Conservation (phyloP, 2,329 filamentous ascomycete genomes). For the Volutella citrinella region DNA sequence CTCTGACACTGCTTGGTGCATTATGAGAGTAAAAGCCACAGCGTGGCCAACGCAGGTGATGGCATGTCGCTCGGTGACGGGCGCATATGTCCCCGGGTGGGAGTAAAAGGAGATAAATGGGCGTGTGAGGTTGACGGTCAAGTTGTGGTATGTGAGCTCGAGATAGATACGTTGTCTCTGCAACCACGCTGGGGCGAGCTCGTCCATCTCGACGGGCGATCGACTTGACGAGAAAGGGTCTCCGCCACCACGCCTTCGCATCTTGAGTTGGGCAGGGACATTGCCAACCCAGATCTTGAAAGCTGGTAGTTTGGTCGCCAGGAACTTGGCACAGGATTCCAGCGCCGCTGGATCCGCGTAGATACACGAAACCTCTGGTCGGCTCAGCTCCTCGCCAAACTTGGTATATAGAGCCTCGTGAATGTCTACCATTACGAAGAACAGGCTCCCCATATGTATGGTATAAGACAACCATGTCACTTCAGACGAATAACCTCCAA, state of each 20-base stretch:
- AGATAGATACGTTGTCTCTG: slow-evolving; percentile 38
- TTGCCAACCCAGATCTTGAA: slow-evolving; percentile 20
- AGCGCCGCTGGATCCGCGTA: slow-evolving; percentile 17
- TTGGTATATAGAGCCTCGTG: slow-evolving; percentile 29
- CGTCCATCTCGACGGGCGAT: slow-evolving; percentile 21
- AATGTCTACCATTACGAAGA: slow-evolving; percentile 16
- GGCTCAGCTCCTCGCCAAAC: slow-evolving; percentile 7
- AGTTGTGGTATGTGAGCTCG: slow-evolving; percentile 39
- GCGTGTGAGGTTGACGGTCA: slow-evolving; percentile 35
- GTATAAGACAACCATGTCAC: slow-evolving; percentile 22
- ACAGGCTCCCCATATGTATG: slow-evolving; percentile 12
- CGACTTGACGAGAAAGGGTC: slow-evolving; percentile 33
- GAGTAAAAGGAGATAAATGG: slow-evolving; percentile 36
- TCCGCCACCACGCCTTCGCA: slow-evolving; percentile 25
- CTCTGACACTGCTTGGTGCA: slow-evolving; percentile 20
- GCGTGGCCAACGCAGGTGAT: slow-evolving; percentile 19
- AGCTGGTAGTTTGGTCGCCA: slow-evolving; percentile 27
- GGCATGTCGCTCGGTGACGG: slow-evolving; percentile 15
- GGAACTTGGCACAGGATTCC: slow-evolving; percentile 13
- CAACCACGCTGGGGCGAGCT: slow-evolving; percentile 38
- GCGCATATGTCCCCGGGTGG: slow-evolving; percentile 8
- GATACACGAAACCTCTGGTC: slow-evolving; percentile 4
- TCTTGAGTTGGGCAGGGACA: slow-evolving; percentile 36
- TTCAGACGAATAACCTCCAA: slow-evolving; percentile 12
- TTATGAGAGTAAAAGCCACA: slow-evolving; percentile 19